Base-by-base conservation (phyloP, 176 grass and related monocot species). In the Paspalum vaginatum region DNA sequence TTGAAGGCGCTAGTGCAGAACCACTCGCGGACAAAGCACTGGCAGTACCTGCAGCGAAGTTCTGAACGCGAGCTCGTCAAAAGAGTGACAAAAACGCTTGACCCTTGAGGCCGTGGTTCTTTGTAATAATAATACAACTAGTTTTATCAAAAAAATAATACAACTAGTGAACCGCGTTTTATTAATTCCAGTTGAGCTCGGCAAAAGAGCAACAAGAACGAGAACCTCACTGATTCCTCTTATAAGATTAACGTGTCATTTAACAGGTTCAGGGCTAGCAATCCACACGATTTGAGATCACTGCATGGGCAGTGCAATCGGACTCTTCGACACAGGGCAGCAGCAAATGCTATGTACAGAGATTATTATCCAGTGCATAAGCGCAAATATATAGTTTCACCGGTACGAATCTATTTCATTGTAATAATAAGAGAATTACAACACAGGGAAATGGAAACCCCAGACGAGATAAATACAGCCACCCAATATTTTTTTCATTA, bases 381-480 rank as follows among this genome's bases (percentile, higher is more conserved):
- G 50, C 5, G 26, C 38, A 5, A 44, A 25, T 32, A 32, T 32
- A 79, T 79, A 25, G 21, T 56, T 57, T 12, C 2, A 49, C 25
- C 65, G 48, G 40, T 63, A 71, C 27, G n/a, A 57, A 83, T 56
- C 58, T 49, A 54, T 87, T 82, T 77, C 22, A 24, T 78, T n/a
- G n/a, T n/a, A n/a, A 46, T 40, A 7, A 76, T 61, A 9, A 60
- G 61, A 80, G 2, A 61, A 74, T 75, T 80, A 88, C 87, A 89
- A 81, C 3, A 76, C 81, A 57, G 70, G 11, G 18, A 77, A 77
- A 4, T 25, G 41, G 21, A 70, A 75, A 72, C 48, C 60, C 71
- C 22, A 55, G 71, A 85, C 78, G 77, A 17, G 26, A 27, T 39
- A 44, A 24, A 65, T 65, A 85, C 71, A 77, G 5, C 56, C 77